Percentiles rank a stretch among this genome's conserved stretches.
Evolutionary conservation across 257 asterid genomes (phyloP).

Genomic region (Gentiana straminea): DNA sequence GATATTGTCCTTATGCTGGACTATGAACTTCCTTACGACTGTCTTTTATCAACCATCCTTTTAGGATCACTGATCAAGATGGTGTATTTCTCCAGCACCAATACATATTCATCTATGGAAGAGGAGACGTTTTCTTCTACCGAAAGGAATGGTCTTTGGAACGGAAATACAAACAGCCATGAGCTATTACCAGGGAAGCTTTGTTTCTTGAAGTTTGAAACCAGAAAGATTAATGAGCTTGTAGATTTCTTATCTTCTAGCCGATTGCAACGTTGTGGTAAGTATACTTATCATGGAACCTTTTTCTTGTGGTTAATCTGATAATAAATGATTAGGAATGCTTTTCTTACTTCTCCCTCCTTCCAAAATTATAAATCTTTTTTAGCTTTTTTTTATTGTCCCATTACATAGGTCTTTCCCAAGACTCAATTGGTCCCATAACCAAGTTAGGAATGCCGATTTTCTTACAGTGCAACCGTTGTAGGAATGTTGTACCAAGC

Average conservation of each 20-base stretch:
- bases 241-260: slow-evolving; percentile 33
- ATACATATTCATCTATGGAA: slow-evolving; percentile 14
- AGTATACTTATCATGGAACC: slow-evolving; percentile 6
- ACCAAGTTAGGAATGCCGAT: too few relatives aligned
- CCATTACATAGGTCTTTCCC: too few relatives aligned
- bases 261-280: slow-evolving; percentile 24
- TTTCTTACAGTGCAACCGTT: too few relatives aligned
- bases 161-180: slow-evolving; percentile 17
- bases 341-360: too few relatives aligned
- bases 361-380: too few relatives aligned
- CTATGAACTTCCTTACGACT: neutral
- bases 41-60: neutral
- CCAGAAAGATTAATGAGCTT: slow-evolving; percentile 34
- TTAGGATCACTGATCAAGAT: slow-evolving; percentile 69
- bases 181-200: slow-evolving; percentile 24
- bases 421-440: too few relatives aligned
- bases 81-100: slow-evolving; percentile 49
- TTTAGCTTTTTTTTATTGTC: too few relatives aligned
- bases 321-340: too few relatives aligned
- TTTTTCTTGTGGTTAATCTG: neutral
- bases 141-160: slow-evolving; percentile 11
- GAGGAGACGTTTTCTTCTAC: slow-evolving; percentile 10
- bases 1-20: too few relatives aligned
- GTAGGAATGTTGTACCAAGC: too few relatives aligned
- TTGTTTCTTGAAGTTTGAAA: slow-evolving; percentile 32